Conservation (phyloP, 768 basidiomycete genomes). For the Amanita jacksonii region DNA sequence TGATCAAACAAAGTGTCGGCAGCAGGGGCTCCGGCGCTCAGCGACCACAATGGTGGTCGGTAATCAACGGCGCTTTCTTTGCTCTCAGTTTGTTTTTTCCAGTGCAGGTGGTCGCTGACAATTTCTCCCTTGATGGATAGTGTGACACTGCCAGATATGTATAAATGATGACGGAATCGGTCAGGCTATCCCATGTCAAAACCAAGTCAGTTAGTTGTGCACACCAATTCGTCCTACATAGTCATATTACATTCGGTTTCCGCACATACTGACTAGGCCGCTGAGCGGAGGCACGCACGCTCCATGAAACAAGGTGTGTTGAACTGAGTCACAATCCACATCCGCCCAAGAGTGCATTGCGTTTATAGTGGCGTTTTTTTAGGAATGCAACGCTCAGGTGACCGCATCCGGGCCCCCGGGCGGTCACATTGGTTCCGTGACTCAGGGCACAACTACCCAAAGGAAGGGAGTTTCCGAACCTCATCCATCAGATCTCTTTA, state of each 20-base stretch:
- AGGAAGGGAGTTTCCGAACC: no score
- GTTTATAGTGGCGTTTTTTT: no score
- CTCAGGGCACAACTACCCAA: not conserved
- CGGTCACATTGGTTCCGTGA: not conserved
- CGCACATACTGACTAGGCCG: no score
- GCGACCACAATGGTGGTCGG: no score
- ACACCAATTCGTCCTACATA: conserved; percentile 1
- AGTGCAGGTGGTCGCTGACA: not conserved
- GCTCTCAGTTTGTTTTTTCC: not conserved
- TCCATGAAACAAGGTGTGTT: no score
- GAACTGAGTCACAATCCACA: no score
- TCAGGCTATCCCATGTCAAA: not conserved
- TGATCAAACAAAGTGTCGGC: no score
- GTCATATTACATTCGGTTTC: not conserved
- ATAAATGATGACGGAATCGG: conserved; percentile 2
- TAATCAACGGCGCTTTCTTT: not conserved
- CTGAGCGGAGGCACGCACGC: no score
- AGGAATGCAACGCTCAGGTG: not conserved
- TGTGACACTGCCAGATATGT: conserved; percentile 5
- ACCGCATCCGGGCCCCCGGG: not conserved
- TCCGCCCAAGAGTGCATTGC: not conserved
- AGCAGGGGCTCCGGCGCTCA: no score
- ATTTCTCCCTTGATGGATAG: conserved; percentile 8
- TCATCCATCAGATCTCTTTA: no score
- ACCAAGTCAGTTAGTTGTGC: no score